Evolutionary conservation across 345 rosid genomes (phyloP).

Genomic region (Cochlearia excelsa): DNA sequence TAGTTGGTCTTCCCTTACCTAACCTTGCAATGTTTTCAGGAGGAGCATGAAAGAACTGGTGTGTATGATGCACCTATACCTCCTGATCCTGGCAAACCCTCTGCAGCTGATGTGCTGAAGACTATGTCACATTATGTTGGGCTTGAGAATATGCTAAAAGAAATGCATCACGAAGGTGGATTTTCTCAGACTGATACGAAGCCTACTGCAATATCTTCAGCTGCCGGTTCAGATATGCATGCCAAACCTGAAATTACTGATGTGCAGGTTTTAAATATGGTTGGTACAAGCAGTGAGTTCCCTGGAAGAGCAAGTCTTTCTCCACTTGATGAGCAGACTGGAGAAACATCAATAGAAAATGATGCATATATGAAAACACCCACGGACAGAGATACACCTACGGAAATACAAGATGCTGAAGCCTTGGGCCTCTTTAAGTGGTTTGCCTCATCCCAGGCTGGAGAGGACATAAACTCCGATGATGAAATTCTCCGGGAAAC

Average conservation of each 20-base stretch:
- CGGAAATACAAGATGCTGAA: slow-evolving; percentile 51
- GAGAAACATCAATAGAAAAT: slow-evolving; percentile 26
- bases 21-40: slow-evolving; percentile 44
- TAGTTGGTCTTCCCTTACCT: slow-evolving; percentile 26
- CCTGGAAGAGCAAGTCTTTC: slow-evolving; percentile 35
- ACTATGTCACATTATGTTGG: slow-evolving; percentile 50
- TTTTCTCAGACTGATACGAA: slow-evolving; percentile 33
- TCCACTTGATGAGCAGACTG: slow-evolving; percentile 28
- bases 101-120: slow-evolving; percentile 63
- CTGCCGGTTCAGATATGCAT: slow-evolving; percentile 37
- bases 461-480: slow-evolving; percentile 87
- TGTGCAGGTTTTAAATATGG: slow-evolving; percentile 32
- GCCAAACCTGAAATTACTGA: slow-evolving; percentile 33
- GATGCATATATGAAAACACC: slow-evolving; percentile 31
- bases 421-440: slow-evolving; percentile 76
- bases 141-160: slow-evolving; percentile 45
- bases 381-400: slow-evolving; percentile 25
- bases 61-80: slow-evolving; percentile 46
- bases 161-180: slow-evolving; percentile 40
- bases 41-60: slow-evolving; percentile 82
- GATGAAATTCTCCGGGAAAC: slow-evolving; percentile 83
- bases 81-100: slow-evolving; percentile 74
- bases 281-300: slow-evolving; percentile 30
- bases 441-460: slow-evolving; percentile 90
- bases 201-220: slow-evolving; percentile 30